These are phyloP conservation scores for Ascocoryne sarcoides DNA, from an alignment of 2,329 filamentous ascomycete genomes.

Conservation along the genomic window DNA sequence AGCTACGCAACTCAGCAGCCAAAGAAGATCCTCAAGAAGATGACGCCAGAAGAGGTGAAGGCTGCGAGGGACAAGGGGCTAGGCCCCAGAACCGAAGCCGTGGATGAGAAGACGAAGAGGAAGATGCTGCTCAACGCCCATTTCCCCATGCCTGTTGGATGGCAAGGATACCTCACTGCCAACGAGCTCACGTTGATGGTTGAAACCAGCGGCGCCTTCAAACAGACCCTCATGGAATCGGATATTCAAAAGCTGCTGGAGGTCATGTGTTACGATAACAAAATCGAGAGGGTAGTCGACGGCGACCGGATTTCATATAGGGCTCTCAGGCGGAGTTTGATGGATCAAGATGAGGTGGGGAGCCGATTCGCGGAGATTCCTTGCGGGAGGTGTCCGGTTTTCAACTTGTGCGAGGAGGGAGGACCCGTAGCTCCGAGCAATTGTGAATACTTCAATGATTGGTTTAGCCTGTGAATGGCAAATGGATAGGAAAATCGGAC, in stretches of 20 bases:
- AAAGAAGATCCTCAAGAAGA: constrained; percentile 44
- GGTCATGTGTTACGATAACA: constrained; percentile 80
- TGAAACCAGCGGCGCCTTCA: constrained; percentile 58
- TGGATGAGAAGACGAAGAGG: constrained; percentile 15
- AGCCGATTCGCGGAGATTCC: constrained; percentile 67
- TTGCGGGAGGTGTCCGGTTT: constrained; percentile 87
- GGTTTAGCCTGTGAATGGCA: constrained; percentile 46
- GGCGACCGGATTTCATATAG: constrained; percentile 25
- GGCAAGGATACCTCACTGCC: constrained; percentile 72
- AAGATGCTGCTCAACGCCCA: constrained; percentile 14
- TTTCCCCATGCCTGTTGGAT: constrained; percentile 52
- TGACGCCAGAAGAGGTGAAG: constrained; percentile 36
- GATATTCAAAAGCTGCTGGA: constrained; percentile 83
- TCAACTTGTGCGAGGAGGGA: constrained; percentile 83
- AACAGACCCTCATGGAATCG: constrained; percentile 58
- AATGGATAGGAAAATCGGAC: not conserved
- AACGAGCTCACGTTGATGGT: constrained; percentile 69
- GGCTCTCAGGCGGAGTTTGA: constrained; percentile 24
- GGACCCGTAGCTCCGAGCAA: constrained; percentile 83
- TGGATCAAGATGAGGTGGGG: constrained; percentile 34
- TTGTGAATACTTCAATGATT: constrained; percentile 85
- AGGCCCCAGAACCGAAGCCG: constrained; percentile 10
- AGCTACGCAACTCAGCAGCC: constrained; percentile 33
- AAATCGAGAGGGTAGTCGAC: constrained; percentile 55
- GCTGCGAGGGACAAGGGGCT: constrained; percentile 20